Base-by-base conservation (phyloP, 768 basidiomycete species). In the Leucosporidium yakuticum region DNA sequence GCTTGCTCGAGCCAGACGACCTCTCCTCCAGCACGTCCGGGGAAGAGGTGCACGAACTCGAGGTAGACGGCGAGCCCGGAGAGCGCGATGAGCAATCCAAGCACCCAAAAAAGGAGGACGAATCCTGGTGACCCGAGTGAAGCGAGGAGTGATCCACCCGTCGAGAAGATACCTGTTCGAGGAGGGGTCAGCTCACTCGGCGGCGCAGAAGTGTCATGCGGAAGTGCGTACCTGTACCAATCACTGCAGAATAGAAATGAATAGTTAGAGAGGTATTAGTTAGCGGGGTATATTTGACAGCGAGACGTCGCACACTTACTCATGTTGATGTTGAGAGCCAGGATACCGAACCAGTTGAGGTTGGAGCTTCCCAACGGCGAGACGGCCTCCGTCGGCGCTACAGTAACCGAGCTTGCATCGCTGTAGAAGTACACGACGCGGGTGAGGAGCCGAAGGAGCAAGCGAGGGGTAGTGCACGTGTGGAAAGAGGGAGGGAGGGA, bases 1-100 rank as follows among this genome's bases (percentile, higher is more conserved):
- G 56, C 56, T 19, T 57, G 56, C 34, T 57, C 56, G 31, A 57
- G 56, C 29, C 32, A 57, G 56, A 57, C 56, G 20, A 36, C 56
- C 21, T 57, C 56, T 27, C 29, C 56, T 12, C 56, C 56, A 12
- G 56, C 56, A n/a, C 56, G 56, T 4, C 32, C n/a, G 31, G 56
- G 56, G 56, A 57, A 57, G 11, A 32, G 14, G 31, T 32, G 31
- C 14, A n/a, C 29, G 17, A 57, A n/a, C n/a, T 57, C 56, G 31
- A 36, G 14, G 56, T 57, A 57, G 32, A 57, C 56, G 14, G 56
- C 19, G 56, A 57, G 56, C 17, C 31, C 56, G 4, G 56, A 32
- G 20, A 57, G n/a, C 11, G 56, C 56, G 29, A 57, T 57, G 31
- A 57, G 14, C 5, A 57, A 8, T n/a, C 56, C 56, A 31, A 57